Conservation (phyloP, 441 rosid genomes). For the Brassica hybrid region DNA sequence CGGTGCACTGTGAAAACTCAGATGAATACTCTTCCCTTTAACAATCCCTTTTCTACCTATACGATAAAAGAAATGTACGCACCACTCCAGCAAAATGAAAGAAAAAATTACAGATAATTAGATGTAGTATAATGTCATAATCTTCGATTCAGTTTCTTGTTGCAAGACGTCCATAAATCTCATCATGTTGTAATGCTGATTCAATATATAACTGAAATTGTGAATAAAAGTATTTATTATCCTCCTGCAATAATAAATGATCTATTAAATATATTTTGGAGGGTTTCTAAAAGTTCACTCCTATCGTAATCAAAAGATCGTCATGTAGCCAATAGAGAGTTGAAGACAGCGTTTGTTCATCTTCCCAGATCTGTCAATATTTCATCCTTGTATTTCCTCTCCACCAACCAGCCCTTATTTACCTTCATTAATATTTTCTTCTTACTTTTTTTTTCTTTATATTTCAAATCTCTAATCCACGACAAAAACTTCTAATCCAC, state of each 20-base stretch:
- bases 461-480: not conserved
- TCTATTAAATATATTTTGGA: slow-evolving; percentile 26
- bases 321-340: slow-evolving; percentile 40
- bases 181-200: slow-evolving; percentile 26
- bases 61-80: not conserved
- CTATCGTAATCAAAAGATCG: slow-evolving; percentile 35
- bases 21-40: not conserved
- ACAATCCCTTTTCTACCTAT: not conserved
- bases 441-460: not conserved
- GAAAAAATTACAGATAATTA: not conserved
- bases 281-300: slow-evolving; percentile 39
- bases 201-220: not conserved
- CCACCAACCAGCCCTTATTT: slow-evolving; percentile 36
- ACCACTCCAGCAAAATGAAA: not conserved
- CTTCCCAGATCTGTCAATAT: slow-evolving; percentile 36
- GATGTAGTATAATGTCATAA: not conserved
- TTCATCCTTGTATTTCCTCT: slow-evolving; percentile 23
- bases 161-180: slow-evolving; percentile 1
- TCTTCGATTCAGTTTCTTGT: not conserved
- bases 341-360: slow-evolving; percentile 43
- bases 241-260: slow-evolving; percentile 19
- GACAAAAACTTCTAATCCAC: too few relatives aligned
- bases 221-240: slow-evolving; percentile 7
- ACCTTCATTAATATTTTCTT: slow-evolving; percentile 32
- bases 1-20: not conserved